These are phyloP conservation scores for Zygoascus flipseniorum DNA, from an alignment of 805 yeast species.

Conservation along the genomic window DNA sequence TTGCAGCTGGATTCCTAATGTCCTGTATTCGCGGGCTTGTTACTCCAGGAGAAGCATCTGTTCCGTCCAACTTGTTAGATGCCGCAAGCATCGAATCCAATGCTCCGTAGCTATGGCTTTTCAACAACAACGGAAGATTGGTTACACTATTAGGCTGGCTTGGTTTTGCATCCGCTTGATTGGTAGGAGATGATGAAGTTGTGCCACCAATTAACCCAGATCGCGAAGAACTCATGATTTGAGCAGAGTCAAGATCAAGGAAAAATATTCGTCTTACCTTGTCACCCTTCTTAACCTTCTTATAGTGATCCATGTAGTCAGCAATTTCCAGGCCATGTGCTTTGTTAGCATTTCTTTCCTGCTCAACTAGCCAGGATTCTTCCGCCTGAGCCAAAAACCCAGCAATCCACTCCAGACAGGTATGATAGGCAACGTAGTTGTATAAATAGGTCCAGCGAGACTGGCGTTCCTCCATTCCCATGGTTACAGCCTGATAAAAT, in stretches of 20 bases:
- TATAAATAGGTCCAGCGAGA: constrained; percentile 55
- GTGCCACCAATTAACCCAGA: not conserved
- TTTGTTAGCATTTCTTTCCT: constrained; percentile 30
- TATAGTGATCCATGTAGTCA: constrained; percentile 30
- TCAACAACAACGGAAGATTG: not conserved
- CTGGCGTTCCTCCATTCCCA: constrained; percentile 48
- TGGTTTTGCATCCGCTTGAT: not conserved
- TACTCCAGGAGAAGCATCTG: not conserved
- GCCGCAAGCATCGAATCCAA: not conserved
- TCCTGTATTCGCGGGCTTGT: not conserved
- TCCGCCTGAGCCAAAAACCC: constrained; percentile 47
- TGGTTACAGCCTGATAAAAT: constrained; percentile 55
- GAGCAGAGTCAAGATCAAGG: constrained; percentile 41
- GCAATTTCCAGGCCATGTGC: constrained; percentile 27
- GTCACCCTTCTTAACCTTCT: constrained; percentile 14
- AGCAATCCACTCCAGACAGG: constrained; percentile 68
- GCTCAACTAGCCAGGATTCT: constrained; percentile 43
- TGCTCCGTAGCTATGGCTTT: not conserved
- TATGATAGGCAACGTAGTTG: constrained; percentile 53
- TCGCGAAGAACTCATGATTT: not conserved
- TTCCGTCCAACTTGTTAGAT: not conserved
- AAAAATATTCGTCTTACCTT: constrained; percentile 38
- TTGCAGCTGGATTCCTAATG: not conserved
- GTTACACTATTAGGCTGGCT: not conserved
- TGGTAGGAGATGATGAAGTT: not conserved